Evolutionary conservation across 2,329 filamentous ascomycete species (phyloP), one percentile per base, ranked within the genome.

Genomic region (Eutypella sp.): DNA sequence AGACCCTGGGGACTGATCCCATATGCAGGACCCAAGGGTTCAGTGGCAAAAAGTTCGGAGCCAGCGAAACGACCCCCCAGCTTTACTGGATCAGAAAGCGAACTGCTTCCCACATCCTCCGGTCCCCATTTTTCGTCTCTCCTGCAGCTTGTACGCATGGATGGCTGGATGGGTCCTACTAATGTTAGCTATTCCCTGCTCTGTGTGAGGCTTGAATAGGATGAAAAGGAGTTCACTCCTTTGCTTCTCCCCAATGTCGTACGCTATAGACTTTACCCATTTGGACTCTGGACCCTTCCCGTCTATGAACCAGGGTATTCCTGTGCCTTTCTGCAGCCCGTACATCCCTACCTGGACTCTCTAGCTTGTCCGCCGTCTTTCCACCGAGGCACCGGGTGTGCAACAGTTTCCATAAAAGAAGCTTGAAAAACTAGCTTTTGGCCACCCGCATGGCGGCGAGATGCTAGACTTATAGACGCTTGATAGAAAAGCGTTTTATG

Each of bases 41-140:
- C 54, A 58, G 60, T 63, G 60, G 60, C 60, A 50, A 61, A 61
- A 52, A 56, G 50, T 48, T 51, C 51, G 51, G 53, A 45, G 47
- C 50, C 51, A 56, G 50, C 53, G 47, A 57, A 54, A 52, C 52
- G 50, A 49, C 54, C 20, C 9, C 19, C n/a, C 29, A 33, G 29
- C 25, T 29, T 29, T 29, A 15, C 54, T 50, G 44, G 49, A 55
- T 48, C 50, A n/a, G 45, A 49, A 54, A 47, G 54, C 57, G 54
- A 59, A 57, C 53, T 55, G 13, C 16, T 20, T 24, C 18, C 36
- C 54, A 50, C 54, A 57, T 56, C 47, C 53, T 51, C 43, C 41
- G 40, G 39, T 56, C 51, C 53, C 54, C 59, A 56, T 50, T 53
- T 59, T 59, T 57, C 53, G 52, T 50, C 55, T 52, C 52, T n/a